phyloP scores from a whole-genome alignment of 306 rosid species.

The Abrus pulchellus region DNA sequence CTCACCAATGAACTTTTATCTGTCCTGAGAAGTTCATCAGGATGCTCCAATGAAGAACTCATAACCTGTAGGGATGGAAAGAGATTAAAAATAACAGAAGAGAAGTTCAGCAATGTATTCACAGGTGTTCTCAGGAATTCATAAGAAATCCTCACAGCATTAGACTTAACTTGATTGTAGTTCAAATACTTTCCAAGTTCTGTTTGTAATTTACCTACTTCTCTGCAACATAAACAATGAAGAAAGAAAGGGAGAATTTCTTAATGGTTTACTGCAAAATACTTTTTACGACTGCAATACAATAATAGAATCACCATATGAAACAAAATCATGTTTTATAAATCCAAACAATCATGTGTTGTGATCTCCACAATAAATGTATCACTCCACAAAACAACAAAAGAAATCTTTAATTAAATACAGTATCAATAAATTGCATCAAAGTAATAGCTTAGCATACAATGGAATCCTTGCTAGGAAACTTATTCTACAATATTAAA shows the following conservation, averaged over 20 bases:
- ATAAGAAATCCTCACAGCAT: constrained; percentile 61
- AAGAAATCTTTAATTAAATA: constrained; percentile 30
- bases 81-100: constrained; percentile 39
- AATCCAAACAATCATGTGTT: constrained; percentile 34
- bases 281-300: constrained; percentile 8
- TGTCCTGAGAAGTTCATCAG: constrained; percentile 54
- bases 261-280: constrained; percentile 36
- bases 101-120: constrained; percentile 39
- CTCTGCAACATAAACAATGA: constrained; percentile 63
- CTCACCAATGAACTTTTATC: constrained; percentile 69
- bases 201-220: constrained; percentile 62
- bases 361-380: constrained; percentile 29
- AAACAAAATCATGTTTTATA: constrained; percentile 30
- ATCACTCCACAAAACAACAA: constrained; percentile 9
- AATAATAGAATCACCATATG: constrained; percentile 27
- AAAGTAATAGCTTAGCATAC: constrained; percentile 31
- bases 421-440: constrained; percentile 23
- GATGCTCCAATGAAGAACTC: constrained; percentile 60
- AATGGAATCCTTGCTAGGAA: not conserved
- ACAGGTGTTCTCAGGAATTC: constrained; percentile 36
- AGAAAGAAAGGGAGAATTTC: constrained; percentile 23
- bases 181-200: constrained; percentile 63
- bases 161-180: constrained; percentile 58
- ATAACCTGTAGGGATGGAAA: constrained; percentile 51
- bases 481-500: constrained; percentile 3